Evolutionary conservation across 495 filamentous ascomycete genomes (phyloP).

Genomic region (Bathelium albidoporum): DNA sequence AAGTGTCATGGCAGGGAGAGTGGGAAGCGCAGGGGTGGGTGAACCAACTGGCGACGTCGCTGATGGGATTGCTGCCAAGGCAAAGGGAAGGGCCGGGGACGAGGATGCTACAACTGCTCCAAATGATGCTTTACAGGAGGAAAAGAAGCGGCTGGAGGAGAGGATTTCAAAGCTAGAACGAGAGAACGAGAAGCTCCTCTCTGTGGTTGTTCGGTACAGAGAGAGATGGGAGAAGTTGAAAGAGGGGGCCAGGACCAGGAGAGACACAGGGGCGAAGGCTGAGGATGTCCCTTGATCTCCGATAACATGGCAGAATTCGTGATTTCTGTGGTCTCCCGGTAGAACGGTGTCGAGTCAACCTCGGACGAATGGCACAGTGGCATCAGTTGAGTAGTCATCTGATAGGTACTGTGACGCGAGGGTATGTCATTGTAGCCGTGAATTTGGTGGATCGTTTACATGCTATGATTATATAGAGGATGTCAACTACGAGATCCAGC

Average conservation of each 20-base stretch:
- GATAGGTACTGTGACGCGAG: no score
- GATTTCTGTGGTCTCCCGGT: not conserved
- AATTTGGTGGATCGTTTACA: no score
- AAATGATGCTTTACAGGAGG: conserved; percentile 40
- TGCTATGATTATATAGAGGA: no score
- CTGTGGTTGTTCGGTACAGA: conserved; percentile 56
- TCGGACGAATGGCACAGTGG: no score
- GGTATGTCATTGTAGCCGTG: no score
- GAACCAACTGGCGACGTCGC: not conserved
- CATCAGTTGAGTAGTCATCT: no score
- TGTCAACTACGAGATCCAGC: no score
- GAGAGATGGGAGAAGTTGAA: conserved; percentile 80
- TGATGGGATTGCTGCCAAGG: conserved; percentile 1
- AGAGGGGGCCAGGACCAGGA: conserved; percentile 56
- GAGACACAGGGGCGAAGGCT: not conserved
- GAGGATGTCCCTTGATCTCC: not conserved
- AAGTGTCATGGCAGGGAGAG: conserved; percentile 50
- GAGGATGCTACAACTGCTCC: conserved; percentile 40
- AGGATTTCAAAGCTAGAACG: conserved; percentile 36
- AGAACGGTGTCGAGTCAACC: no score
- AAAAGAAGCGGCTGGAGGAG: conserved; percentile 42
- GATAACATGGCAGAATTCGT: not conserved
- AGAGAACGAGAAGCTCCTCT: conserved; percentile 60
- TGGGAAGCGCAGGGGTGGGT: conserved; percentile 31
- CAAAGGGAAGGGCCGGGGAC: conserved; percentile 33